Conservation (phyloP, 2,329 filamentous ascomycete genomes). For the Cercospora nicotianae region DNA sequence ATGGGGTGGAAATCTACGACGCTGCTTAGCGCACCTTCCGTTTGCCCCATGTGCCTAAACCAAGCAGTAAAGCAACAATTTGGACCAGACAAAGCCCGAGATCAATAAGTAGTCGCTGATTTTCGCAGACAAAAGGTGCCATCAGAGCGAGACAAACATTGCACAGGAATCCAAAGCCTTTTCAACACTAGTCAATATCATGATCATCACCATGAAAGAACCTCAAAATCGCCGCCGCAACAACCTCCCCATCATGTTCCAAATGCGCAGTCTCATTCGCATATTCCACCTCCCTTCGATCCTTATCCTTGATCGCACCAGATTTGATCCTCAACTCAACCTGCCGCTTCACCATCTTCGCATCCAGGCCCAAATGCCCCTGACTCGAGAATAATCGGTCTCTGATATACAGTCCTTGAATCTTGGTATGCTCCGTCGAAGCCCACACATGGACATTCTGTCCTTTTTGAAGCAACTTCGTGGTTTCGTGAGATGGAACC, state of each 20-base stretch:
- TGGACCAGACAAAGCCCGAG: not conserved
- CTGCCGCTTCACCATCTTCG: conserved; percentile 48
- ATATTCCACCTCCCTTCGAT: conserved; percentile 41
- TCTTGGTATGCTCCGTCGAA: conserved; percentile 45
- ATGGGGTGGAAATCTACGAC: conserved; percentile 30
- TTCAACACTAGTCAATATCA: conserved; percentile 33
- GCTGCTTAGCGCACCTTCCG: not conserved
- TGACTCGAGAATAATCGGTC: conserved; percentile 50
- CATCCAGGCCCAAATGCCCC: conserved; percentile 51
- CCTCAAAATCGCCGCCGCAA: conserved; percentile 44
- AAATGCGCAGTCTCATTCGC: conserved; percentile 43
- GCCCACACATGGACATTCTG: conserved; percentile 54
- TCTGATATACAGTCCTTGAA: conserved; percentile 50
- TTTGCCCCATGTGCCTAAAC: not conserved
- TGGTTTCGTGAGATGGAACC: conserved; percentile 35
- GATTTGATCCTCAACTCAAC: conserved; percentile 48
- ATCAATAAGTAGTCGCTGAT: not conserved
- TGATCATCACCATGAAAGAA: conserved; percentile 55
- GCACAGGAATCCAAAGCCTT: not conserved
- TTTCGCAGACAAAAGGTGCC: not conserved
- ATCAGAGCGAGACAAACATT: not conserved
- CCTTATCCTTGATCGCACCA: conserved; percentile 42
- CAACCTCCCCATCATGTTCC: conserved; percentile 44
- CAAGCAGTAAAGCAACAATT: not conserved
- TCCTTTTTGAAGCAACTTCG: conserved; percentile 41